Conservation (phyloP, 1,139 yeast species). For the Lodderomyces elongisporus region DNA sequence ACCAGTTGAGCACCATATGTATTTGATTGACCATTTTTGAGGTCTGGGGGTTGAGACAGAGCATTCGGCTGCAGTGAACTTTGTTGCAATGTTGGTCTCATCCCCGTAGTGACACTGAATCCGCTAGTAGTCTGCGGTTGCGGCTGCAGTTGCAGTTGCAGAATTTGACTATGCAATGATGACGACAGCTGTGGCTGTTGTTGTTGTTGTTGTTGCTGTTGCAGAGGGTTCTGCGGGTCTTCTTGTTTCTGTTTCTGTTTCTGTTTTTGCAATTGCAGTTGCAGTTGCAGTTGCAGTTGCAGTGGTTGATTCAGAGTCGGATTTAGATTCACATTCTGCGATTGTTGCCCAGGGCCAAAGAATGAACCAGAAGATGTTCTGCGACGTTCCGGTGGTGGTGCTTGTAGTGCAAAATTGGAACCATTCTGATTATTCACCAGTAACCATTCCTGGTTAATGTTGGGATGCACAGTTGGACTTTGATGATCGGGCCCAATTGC, state of each 20-base stretch:
- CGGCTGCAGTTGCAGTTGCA: constrained; percentile 3
- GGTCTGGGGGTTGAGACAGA: constrained; percentile 8
- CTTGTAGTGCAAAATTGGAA: constrained; percentile 5
- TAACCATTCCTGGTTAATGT: not conserved
- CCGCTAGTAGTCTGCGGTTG: too few species aligned
- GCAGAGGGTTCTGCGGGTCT: constrained; percentile 1
- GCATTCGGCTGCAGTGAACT: too few species aligned
- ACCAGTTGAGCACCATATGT: too few species aligned
- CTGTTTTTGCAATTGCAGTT: constrained; percentile 6
- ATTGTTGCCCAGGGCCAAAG: constrained; percentile 2
- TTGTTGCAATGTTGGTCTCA: constrained; percentile 9
- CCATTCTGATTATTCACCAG: not conserved
- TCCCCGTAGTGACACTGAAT: too few species aligned
- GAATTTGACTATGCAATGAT: constrained; percentile 1
- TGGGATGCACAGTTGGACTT: not conserved
- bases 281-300: constrained; percentile 6
- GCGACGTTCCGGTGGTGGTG: constrained; percentile 6
- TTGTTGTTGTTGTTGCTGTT: constrained; percentile 6
- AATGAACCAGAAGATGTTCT: constrained; percentile 7
- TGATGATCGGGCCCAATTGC: not conserved
- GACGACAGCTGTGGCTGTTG: constrained; percentile 4
- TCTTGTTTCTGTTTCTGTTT: constrained; percentile 6
- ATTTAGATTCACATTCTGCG: too few species aligned
- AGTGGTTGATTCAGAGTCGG: constrained; percentile 2
- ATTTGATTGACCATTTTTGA: too few species aligned